Base-by-base conservation (phyloP, 306 rosid species). In the Trichosanthes cucumerina region DNA sequence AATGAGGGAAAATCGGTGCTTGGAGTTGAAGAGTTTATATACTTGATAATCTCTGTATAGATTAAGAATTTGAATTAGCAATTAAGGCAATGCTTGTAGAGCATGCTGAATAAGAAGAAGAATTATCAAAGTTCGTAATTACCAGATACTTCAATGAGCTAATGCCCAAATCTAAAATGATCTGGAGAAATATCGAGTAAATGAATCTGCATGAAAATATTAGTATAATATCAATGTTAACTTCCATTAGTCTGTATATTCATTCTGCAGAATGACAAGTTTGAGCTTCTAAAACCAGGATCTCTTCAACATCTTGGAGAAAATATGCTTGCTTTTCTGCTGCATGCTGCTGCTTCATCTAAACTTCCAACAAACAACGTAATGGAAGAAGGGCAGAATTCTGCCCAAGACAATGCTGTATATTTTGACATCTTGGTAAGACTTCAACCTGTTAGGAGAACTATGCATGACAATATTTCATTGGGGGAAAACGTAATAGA, bases 251-350 rank as follows among this genome's bases (percentile, higher is more conserved):
- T 72, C 13, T 72, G 58, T 28, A 43, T 26, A 24, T 72, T 72
- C 36, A 47, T 76, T 21, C 69, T 82, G 93, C 90, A 95, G 98
- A 95, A 95, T 86, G 98, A 95, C 88, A 95, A 95, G 77, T 47
- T 89, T 19, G 91, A 89, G 87, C 95, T 89, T 84, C 89, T 92
- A 73, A 88, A 85, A 79, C 47, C 82, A 80, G 98, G 98, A 76
- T 92, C 98, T 84, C 93, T 95, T 86, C 98, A 95, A 83, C 98
- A 92, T 85, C 96, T 95, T 80, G 98, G 98, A 80, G 98, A 95
- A 81, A 95, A 95, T 82, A 92, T 95, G 97, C 97, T 95, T 84
- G 90, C 96, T 80, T 95, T 90, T 91, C 88, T 95, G 87, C 90
- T 91, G 81, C 92, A 88, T 63, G 23, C 81, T 78, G 93, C 89